Evolutionary conservation across 1,139 yeast genomes (phyloP), one percentile per base, ranked within the genome.

Genomic region (Saccharomyces hybrid): DNA sequence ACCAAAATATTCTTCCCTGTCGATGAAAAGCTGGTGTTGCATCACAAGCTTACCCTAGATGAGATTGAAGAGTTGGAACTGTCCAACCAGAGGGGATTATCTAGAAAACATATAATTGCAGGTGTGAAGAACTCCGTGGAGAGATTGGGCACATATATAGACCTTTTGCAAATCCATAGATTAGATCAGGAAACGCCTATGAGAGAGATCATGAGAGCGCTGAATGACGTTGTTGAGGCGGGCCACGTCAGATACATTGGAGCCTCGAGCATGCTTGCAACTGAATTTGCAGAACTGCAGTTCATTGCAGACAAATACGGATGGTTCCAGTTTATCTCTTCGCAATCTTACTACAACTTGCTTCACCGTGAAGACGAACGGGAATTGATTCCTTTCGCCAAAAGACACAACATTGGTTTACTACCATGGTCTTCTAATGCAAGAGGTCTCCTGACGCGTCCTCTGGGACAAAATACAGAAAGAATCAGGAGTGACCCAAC

Each of bases 361-460:
- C 54, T 79, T 7, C 70, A 77, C 60, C 70, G 84, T 44, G 82
- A 79, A 62, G 83, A 80, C 56, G 81, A 80, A 62, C 63, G 76
- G 52, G 81, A 79, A 62, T 64, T 79, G 76, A 78, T 74, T 56
- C 79, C 78, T 23, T 80, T 73, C 63, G 61, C 65, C 23, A 55
- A 62, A 34, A 62, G 59, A 48, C 64, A 62, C 29, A 64, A 65
- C 41, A 77, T 79, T 46, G 81, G 79, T 0, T 56, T 79, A 28
- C 74, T 78, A 53, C 83, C 83, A 2, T 80, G 77, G 75, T 76
- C 80, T 1, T 82, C 83, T n/a, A 68, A 71, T 55, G 81, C 81
- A 1, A 62, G 76, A 54, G 84, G 83, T 3, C 46, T 73, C 1
- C 68, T 80, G 49, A 73, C 82, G 1, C 72, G 80, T 60, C 80